Percentiles rank a stretch among this genome's conserved stretches.
phyloP scores from a whole-genome alignment of 805 yeast species.

The Lachancea lanzarotensis region DNA sequence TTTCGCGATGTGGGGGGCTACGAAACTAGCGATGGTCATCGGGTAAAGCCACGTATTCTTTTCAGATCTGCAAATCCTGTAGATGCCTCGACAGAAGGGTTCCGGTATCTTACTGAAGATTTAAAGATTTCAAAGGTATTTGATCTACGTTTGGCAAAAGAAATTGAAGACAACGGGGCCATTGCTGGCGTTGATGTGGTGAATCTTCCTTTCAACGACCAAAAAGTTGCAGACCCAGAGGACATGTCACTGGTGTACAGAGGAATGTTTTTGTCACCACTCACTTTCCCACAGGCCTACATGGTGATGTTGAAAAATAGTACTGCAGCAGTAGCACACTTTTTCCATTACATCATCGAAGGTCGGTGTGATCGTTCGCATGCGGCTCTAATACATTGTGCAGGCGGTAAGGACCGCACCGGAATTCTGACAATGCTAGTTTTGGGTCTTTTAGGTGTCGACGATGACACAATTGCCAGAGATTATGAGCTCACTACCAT shows the following conservation, averaged over 20 bases:
- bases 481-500: conserved; percentile 72
- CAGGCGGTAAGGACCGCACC: conserved; percentile 85
- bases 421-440: conserved; percentile 68
- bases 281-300: conserved; percentile 59
- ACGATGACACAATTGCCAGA: conserved; percentile 53
- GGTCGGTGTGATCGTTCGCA: conserved; percentile 31
- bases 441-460: conserved; percentile 58
- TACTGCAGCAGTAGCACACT: conserved; percentile 38
- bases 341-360: conserved; percentile 54
- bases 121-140: conserved; percentile 44
- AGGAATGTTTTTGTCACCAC: conserved; percentile 51
- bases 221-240: conserved; percentile 56
- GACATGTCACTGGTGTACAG: conserved; percentile 51
- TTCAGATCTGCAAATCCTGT: conserved; percentile 62
- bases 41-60: conserved; percentile 46
- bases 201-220: conserved; percentile 51
- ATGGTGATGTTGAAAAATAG: conserved; percentile 50
- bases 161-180: conserved; percentile 36
- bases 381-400: conserved; percentile 65
- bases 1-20: conserved; percentile 83
- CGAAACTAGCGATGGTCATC: conserved; percentile 32
- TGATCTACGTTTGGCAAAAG: conserved; percentile 62
- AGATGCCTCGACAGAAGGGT: conserved; percentile 46
- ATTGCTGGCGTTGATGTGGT: conserved; percentile 37
- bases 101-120: conserved; percentile 29